phyloP scores from a whole-genome alignment of 306 rosid species.

The Rubus parviflorus region DNA sequence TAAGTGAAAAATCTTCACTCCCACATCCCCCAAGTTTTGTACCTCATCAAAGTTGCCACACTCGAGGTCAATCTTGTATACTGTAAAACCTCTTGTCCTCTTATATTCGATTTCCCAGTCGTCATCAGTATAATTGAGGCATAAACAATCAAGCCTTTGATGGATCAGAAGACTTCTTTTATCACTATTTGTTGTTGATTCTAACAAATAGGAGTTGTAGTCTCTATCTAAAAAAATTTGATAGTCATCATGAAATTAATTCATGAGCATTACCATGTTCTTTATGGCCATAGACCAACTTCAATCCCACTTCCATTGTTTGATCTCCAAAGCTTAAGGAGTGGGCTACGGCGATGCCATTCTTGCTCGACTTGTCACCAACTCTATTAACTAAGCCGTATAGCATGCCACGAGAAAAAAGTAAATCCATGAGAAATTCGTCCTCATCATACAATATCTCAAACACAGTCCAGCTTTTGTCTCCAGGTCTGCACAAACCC shows the following conservation, averaged over 20 bases:
- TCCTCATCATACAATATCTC: not conserved
- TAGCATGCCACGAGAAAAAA: not conserved
- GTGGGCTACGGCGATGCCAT: not conserved
- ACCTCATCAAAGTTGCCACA: not conserved
- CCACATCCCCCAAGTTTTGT: not conserved
- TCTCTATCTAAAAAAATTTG: not conserved
- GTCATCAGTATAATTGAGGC: not conserved
- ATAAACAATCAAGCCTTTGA: not conserved
- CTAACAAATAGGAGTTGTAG: not conserved
- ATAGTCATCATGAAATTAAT: not conserved
- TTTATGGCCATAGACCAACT: not conserved
- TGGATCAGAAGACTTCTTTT: not conserved
- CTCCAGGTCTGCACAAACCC: constrained; percentile 9
- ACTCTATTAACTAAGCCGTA: not conserved
- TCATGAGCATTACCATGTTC: not conserved
- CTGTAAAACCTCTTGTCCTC: not conserved
- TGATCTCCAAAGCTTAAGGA: not conserved
- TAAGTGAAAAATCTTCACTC: too few relatives aligned
- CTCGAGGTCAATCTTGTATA: not conserved
- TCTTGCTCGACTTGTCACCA: not conserved
- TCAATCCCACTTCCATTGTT: not conserved
- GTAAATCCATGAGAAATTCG: not conserved
- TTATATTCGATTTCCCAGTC: not conserved
- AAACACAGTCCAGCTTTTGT: not conserved
- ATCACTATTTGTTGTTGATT: not conserved